Base-by-base conservation (phyloP, 2,329 filamentous ascomycete species). In the Coniochaeta ligniaria region DNA sequence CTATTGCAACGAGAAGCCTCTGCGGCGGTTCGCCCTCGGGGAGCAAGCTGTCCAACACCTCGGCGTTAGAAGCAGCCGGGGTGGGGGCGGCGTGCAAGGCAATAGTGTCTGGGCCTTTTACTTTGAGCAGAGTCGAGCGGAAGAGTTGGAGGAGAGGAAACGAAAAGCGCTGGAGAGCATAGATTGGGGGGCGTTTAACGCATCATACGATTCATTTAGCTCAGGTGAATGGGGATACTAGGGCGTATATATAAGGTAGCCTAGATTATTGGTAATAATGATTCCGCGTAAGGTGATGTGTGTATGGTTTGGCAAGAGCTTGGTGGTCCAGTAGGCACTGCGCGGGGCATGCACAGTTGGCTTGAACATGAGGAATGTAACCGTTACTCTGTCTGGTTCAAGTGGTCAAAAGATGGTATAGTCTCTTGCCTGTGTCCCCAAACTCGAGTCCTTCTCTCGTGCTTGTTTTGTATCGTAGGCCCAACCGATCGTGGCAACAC, bases 31-130 rank as follows among this genome's bases (percentile, higher is more conserved):
- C 33, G 63, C 63, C 26, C 43, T 63, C 7, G 47, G 59, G n/a
- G 62, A 64, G 47, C 63, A 64, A 61, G 63, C 36, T 3, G 61
- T 63, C 2, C 63, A 64, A 60, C 63, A 64, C 54, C 58, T 64
- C 22, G 62, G 63, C 36, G 11, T 64, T 22, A 59, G 58, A 8
- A 63, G 63, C n/a, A 62, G 61, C 57, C 59, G 61, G 17, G 62
- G 62, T 22, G 59, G 55, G 54, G 14, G 14, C 31, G 38, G 35
- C 8, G 38, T n/a, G n/a, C 43, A 60, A 12, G 43, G 61, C 3
- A 45, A 38, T 9, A 64, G 62, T 26, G 60, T 64, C 6, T 64
- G 62, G 61, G 63, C 63, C 1, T 64, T 64, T 35, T 63, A 61
- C 52, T 64, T 64, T 41, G 63, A 64, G 59, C 52, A 60, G 24